A percentile compares a stretch with the other conserved stretches of the same genome.
Conservation (phyloP, 2,329 filamentous ascomycete genomes). For the Apiospora arundinis region DNA sequence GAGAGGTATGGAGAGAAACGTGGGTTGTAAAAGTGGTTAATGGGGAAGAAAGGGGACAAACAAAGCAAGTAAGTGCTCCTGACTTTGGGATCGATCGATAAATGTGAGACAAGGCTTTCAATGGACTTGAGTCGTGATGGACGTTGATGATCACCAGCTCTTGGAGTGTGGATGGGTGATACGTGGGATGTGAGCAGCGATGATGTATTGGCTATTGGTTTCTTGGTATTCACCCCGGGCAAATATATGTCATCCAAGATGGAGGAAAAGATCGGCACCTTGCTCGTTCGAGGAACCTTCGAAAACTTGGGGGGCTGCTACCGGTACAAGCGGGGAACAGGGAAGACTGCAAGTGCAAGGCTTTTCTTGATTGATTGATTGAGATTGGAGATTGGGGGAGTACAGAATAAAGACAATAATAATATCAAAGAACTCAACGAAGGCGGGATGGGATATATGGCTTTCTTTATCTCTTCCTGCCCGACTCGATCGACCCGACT, state of each 20-base stretch:
- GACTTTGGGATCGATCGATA: constrained; percentile 23
- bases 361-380: neutral
- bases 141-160: constrained; percentile 13
- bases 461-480: neutral
- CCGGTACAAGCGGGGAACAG: constrained; percentile 9
- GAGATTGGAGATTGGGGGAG: constrained; percentile 3
- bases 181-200: constrained; percentile 20
- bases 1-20: neutral
- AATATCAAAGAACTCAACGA: neutral
- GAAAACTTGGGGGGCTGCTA: neutral
- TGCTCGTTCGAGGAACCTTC: neutral
- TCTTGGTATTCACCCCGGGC: constrained; percentile 9
- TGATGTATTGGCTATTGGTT: constrained; percentile 21
- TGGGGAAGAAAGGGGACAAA: constrained; percentile 6
- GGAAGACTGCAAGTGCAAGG: constrained; percentile 1
- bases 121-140: constrained; percentile 16
- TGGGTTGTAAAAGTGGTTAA: neutral
- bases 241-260: constrained; percentile 20
- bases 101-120: constrained; percentile 25
- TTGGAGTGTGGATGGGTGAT: constrained; percentile 10
- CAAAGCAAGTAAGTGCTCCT: constrained; percentile 16
- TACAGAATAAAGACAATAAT: constrained; percentile 1
- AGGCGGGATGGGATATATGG: neutral
- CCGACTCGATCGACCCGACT: neutral
- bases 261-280: constrained; percentile 11